Base-by-base conservation (phyloP, 345 rosid genomes). In the Diplotaxis tenuifolia region DNA sequence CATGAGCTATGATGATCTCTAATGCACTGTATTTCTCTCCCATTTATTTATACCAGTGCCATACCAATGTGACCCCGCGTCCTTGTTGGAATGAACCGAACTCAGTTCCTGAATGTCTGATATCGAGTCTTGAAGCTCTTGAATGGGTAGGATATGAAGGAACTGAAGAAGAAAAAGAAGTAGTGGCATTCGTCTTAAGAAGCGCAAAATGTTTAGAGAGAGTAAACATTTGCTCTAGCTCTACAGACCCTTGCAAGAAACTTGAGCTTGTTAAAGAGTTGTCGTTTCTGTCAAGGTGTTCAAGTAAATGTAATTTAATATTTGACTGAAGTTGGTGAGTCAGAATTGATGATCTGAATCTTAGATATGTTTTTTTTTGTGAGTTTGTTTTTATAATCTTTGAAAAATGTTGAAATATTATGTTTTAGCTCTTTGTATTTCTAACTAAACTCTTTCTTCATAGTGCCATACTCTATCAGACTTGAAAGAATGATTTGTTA, bases 51-150 rank as follows among this genome's bases (percentile, higher is more conserved):
- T 42, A 16, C 50, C 50, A 42, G 50, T 42, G 18, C 50, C 50
- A 42, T 42, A 0, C 4, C 50, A 1, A 6, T 42, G 14, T 7
- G 12, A 5, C 12, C 15, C 47, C 47, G 50, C 50, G 50, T 5
- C 50, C 50, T 2, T 9, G 25, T 20, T 71, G 75, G 75, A 61
- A 9, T n/a, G 58, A 71, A 71, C 61, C 27, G 32, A 50, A 34
- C 9, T 50, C 68, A 11, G 60, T 71, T 16, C 75, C 75, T 32
- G 27, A 71, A 47, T 71, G 67, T 62, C 16, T 71, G 9, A 15
- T 22, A 32, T 21, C 15, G 3, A 62, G 27, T 25, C 62, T 72
- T 32, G 62, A 15, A 36, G 53, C 62, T 12, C 23, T 72, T 23
- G 23, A 72, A 23, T 72, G 75, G 75, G 20, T 6, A 7, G 0